phyloP scores from a whole-genome alignment of 345 rosid species.

The Salix arbutifolia region DNA sequence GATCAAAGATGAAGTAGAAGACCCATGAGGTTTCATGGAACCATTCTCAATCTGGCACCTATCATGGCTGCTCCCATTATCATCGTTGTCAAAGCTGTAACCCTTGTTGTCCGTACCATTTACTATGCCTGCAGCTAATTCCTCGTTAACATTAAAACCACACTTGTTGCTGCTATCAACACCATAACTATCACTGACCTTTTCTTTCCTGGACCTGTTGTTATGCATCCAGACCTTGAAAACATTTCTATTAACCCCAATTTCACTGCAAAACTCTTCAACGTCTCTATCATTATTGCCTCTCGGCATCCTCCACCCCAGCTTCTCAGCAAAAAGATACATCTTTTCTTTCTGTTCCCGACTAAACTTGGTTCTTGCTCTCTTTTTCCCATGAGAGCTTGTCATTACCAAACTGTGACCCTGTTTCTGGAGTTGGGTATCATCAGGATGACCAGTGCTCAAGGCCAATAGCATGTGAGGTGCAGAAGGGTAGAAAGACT shows the following conservation, averaged over 20 bases:
- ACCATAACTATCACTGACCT: slow-evolving; percentile 15
- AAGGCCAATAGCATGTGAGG: slow-evolving; percentile 56
- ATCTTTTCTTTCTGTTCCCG: slow-evolving; percentile 66
- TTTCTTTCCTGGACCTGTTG: slow-evolving; percentile 51
- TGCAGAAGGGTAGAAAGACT: slow-evolving; percentile 58
- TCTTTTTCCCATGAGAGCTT: slow-evolving; percentile 38
- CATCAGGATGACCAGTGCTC: slow-evolving; percentile 39
- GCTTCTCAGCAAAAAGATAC: slow-evolving; percentile 57
- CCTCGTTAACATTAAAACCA: not conserved
- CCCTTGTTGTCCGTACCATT: not conserved
- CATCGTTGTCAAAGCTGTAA: not conserved
- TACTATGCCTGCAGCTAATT: not conserved
- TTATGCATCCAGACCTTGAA: slow-evolving; percentile 88
- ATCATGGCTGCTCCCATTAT: not conserved
- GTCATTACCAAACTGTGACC: slow-evolving; percentile 7
- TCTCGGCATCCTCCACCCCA: slow-evolving; percentile 69
- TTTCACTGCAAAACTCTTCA: slow-evolving; percentile 51
- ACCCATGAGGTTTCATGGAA: slow-evolving; percentile 15
- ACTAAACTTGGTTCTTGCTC: slow-evolving; percentile 67
- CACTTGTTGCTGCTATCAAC: slow-evolving; percentile 2
- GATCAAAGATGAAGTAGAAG: slow-evolving; percentile 17
- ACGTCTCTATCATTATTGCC: slow-evolving; percentile 42
- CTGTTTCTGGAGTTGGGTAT: slow-evolving; percentile 15
- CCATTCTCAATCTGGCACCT: slow-evolving; percentile 10
- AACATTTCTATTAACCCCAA: slow-evolving; percentile 62